Conservation (phyloP, 2,329 filamentous ascomycete genomes). For the Tolypocladium sp. region DNA sequence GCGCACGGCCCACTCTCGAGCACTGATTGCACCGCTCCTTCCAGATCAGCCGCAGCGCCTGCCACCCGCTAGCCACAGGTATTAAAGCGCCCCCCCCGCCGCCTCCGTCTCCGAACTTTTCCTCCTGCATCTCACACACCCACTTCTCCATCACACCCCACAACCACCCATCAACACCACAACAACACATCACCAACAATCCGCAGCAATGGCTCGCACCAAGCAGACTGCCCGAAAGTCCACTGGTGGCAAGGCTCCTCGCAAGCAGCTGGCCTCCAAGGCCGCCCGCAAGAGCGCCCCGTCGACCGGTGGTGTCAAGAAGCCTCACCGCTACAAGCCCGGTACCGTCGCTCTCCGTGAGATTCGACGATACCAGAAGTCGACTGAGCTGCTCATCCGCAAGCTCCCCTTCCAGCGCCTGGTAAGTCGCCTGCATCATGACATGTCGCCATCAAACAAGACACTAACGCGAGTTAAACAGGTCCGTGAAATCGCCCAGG, state of each 20-base stretch:
- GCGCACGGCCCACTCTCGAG: slow-evolving; percentile 10
- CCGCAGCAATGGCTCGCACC: slow-evolving; percentile 50
- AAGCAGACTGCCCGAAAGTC: slow-evolving; percentile 67
- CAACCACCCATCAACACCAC: slow-evolving; percentile 17
- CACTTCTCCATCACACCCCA: slow-evolving; percentile 19
- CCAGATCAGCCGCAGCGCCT: slow-evolving; percentile 29
- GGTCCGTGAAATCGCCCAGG: slow-evolving; percentile 90
- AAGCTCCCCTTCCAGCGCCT: slow-evolving; percentile 98
- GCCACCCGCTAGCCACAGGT: slow-evolving; percentile 20
- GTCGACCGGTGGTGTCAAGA: slow-evolving; percentile 95
- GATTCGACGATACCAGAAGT: slow-evolving; percentile 97
- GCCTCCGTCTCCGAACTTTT: slow-evolving; percentile 23
- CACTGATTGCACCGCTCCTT: neutral
- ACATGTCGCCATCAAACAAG: neutral
- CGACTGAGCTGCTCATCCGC: slow-evolving; percentile 88
- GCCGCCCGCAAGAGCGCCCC: slow-evolving; percentile 94
- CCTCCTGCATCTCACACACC: slow-evolving; percentile 32
- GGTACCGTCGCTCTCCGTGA: slow-evolving; percentile 96
- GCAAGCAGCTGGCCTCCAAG: slow-evolving; percentile 99
- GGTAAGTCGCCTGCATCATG: slow-evolving; percentile 37
- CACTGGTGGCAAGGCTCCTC: slow-evolving; percentile 68
- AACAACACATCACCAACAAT: slow-evolving; percentile 22
- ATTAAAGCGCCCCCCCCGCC: slow-evolving; percentile 38
- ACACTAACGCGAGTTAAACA: slow-evolving; percentile 17
- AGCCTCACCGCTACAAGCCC: slow-evolving; percentile 84